Evolutionary conservation across 202 grass and related monocot species (phyloP), one percentile per base, ranked within the genome.

Genomic region (Eragrostis tef): DNA sequence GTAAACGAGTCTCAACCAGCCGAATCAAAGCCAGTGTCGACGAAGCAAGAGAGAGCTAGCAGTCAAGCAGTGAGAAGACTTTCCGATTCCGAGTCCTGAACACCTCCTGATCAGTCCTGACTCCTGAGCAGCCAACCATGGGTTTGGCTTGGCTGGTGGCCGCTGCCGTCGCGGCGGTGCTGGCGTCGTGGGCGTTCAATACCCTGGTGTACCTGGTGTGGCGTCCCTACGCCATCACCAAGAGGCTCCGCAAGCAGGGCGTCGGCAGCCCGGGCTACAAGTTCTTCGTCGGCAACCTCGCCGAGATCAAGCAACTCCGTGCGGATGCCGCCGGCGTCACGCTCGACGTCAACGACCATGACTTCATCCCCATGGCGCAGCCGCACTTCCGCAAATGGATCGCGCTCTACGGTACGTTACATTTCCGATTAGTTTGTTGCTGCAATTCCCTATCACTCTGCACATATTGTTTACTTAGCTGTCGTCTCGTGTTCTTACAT

Each of bases 351-450:
- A 24, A 16, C 56, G 45, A 20, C 54, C 86, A 94, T 61, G 86
- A 94, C 56, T 67, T 89, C 61, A 29, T 77, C 42, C 86, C 92
- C 63, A 67, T 88, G 50, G 83, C 89, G 59, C 81, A 89, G 47
- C 85, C 85, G 0, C 81, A 94, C 57, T 76, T 82, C 61, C 75
- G 51, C 63, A 83, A 77, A 24, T 91, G 92, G 92, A 82, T 89
- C 19, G 2, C 62, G 16, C 67, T 84, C 50, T 88, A 94, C 71
- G 88, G 88, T 93, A 64, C 3, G 70, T 43, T 15, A 16, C 3
- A 13, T 7, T 17, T 6, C 17, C 0, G 0, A 9, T 19, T 4
- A 2, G 3, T 0, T 6, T n/a, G 9, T 36, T 6, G 12, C 26
- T 29, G 43, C 3, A 2, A 39, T 39, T 39, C 3, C 34, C 34